These are phyloP conservation scores for Neltuma alba DNA, from an alignment of 306 rosid species.

Conservation along the genomic window DNA sequence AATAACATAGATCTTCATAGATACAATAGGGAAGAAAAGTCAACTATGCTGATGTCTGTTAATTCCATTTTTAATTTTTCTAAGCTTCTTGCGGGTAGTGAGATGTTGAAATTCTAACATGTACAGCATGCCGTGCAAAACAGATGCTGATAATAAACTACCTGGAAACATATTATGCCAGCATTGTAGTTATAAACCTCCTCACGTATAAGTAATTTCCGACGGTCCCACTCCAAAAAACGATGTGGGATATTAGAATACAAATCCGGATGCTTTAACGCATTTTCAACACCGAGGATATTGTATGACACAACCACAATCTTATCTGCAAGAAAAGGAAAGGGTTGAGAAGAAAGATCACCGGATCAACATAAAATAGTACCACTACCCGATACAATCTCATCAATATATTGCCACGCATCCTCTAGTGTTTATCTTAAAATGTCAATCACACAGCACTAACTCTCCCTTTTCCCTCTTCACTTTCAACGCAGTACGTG, in stretches of 20 bases:
- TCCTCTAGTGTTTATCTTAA: not conserved
- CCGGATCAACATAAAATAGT: slow-evolving; percentile 11
- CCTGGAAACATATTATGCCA: slow-evolving; percentile 87
- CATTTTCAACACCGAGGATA: slow-evolving; percentile 89
- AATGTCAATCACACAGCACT: not conserved
- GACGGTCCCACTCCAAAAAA: slow-evolving; percentile 67
- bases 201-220: slow-evolving; percentile 65
- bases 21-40: slow-evolving; percentile 4
- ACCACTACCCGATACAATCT: not conserved
- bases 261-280: slow-evolving; percentile 74
- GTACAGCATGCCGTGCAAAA: not conserved
- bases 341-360: slow-evolving; percentile 14
- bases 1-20: not conserved
- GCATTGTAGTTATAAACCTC: slow-evolving; percentile 70
- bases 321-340: slow-evolving; percentile 59
- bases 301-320: slow-evolving; percentile 83
- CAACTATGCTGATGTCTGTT: not conserved
- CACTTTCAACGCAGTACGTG: not conserved
- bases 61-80: not conserved
- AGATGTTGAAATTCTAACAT: not conserved
- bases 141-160: slow-evolving; percentile 31
- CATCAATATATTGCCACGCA: slow-evolving; percentile 11
- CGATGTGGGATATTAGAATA: slow-evolving; percentile 60
- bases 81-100: not conserved
- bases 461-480: not conserved